Conservation (phyloP, 2,329 filamentous ascomycete species). For the Scleromitrula shiraiana region DNA sequence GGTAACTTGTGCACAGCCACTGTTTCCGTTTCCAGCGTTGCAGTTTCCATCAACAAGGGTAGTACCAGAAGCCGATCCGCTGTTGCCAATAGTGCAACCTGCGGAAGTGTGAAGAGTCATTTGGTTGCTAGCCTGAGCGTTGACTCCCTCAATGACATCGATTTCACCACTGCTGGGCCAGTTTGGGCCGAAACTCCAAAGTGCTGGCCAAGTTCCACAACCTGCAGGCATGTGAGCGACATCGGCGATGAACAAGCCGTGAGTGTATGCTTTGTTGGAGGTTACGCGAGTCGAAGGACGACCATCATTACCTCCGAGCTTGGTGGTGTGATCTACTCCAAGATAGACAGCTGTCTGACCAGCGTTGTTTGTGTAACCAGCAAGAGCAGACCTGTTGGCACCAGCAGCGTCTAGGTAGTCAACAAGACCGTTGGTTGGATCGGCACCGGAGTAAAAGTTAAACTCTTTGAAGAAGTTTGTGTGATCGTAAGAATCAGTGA, state of each 20-base stretch:
- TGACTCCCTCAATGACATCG: constrained; percentile 74
- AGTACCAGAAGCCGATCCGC: constrained; percentile 39
- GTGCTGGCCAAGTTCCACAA: constrained; percentile 55
- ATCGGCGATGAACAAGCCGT: constrained; percentile 51
- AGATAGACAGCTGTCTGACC: constrained; percentile 57
- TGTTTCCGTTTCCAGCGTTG: constrained; percentile 40
- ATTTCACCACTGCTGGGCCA: constrained; percentile 70
- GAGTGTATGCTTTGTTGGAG: constrained; percentile 44
- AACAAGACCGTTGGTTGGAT: constrained; percentile 72
- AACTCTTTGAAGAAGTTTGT: constrained; percentile 41
- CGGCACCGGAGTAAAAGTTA: constrained; percentile 46
- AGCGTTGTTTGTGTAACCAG: constrained; percentile 30
- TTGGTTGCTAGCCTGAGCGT: constrained; percentile 48
- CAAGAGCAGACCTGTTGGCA: constrained; percentile 33
- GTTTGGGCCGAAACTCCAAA: constrained; percentile 46
- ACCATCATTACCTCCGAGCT: constrained; percentile 42
- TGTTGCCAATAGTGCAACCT: constrained; percentile 49
- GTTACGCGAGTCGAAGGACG: constrained; percentile 62
- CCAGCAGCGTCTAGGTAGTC: constrained; percentile 51
- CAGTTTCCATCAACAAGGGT: constrained; percentile 47
- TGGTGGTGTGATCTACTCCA: constrained; percentile 57
- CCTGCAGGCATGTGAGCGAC: constrained; percentile 50
- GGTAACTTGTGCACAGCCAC: constrained; percentile 52
- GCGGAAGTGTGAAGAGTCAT: constrained; percentile 59
- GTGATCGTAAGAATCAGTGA: constrained; percentile 36